Base-by-base conservation (phyloP, 306 rosid species). In the Glycine tomentella region DNA sequence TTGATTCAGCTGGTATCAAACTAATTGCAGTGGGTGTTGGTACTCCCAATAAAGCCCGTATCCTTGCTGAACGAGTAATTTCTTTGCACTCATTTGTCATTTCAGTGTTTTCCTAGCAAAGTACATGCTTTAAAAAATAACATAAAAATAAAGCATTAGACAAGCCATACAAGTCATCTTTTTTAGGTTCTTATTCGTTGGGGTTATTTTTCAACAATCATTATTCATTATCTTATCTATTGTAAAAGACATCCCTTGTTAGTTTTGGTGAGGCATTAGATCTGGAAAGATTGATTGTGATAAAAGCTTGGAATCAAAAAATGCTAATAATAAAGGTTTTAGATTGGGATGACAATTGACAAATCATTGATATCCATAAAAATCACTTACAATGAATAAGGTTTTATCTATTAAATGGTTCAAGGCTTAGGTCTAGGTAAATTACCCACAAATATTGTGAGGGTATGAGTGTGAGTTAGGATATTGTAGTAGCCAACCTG, bases 1-100 rank as follows among this genome's bases (percentile, higher is more conserved):
- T 92, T 72, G 97, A 95, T 57, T 82, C 94, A 53, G 89, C 94
- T 76, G 92, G 94, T 72, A 97, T 90, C 68, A 91, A 90, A 82
- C 83, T 95, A 49, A 79, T 92, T 73, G 97, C 97, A 5, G 84
- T 91, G 10, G 97, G 98, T 44, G 85, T 92, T 33, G 98, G 97
- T 73, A 59, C 88, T 79, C 95, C 97, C 36, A 48, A 85, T 48
- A 92, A 92, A 88, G 95, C 97, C 17, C 91, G 91, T 4, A 88
- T 95, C 31, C 93, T 95, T 61, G 97, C 94, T 10, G 88, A 88
- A 59, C 84, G 94, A 83, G 97, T 92, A 90, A 58, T 84, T 42
- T 42, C 46, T 79, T 52, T 49, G 20, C 31, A 25, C 31, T n/a
- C 46, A n/a, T 16, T 16, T 74, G 31, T 74, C 16, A 68, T 72